Conservation (phyloP, 75 land plant genomes). For the Pinus albicaulis region DNA sequence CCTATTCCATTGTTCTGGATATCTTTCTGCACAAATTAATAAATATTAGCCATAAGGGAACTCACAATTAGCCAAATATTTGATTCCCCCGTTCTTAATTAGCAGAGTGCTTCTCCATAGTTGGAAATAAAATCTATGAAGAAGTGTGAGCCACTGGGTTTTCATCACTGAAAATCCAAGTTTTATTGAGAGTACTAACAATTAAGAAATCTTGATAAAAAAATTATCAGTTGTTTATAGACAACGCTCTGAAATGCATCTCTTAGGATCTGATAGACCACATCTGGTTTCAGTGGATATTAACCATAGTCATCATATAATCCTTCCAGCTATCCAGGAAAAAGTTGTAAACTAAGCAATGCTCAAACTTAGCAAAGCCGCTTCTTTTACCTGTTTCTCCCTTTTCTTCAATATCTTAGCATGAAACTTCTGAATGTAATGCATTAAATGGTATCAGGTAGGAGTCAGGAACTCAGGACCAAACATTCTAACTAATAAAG, state of each 20-base stretch:
- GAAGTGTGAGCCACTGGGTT: neutral
- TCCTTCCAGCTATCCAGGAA: neutral
- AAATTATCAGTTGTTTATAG: neutral
- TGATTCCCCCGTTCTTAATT: neutral
- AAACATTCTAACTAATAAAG: too few species aligned
- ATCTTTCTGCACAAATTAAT: neutral
- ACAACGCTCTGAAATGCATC: neutral
- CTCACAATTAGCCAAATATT: neutral
- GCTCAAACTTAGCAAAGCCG: neutral
- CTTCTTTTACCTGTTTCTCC: conserved; percentile 22
- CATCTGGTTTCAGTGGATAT: too few species aligned
- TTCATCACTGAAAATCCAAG: neutral
- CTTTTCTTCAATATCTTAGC: conserved; percentile 58
- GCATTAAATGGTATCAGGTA: conserved; percentile 68
- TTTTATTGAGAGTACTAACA: neutral
- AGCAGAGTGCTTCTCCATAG: neutral
- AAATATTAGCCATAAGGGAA: neutral
- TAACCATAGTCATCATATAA: too few species aligned
- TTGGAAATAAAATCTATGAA: neutral
- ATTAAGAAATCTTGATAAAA: too few species aligned
- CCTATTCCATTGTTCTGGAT: conserved; percentile 2
- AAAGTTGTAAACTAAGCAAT: neutral
- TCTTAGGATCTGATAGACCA: too few species aligned
- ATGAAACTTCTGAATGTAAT: conserved; percentile 84
- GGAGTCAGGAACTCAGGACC: too few species aligned